Conservation (phyloP, 176 grass and related monocot genomes). For the Elymus sibiricus region DNA sequence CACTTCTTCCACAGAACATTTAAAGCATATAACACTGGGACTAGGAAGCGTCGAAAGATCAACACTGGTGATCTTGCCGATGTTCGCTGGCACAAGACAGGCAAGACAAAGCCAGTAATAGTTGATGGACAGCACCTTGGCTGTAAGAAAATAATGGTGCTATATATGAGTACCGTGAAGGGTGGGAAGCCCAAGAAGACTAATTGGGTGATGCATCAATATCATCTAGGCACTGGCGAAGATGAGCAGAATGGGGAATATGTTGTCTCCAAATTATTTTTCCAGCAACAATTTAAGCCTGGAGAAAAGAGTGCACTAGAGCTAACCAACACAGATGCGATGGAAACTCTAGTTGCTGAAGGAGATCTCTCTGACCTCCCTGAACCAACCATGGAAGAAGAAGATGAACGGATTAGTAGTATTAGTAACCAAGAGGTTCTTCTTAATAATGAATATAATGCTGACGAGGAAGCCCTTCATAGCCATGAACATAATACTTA, state of each 20-base stretch:
- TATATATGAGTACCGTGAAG: conserved; percentile 71
- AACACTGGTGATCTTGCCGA: conserved; percentile 53
- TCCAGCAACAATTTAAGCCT: conserved; percentile 74
- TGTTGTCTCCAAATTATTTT: conserved; percentile 91
- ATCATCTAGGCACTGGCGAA: conserved; percentile 83
- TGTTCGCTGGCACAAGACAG: conserved; percentile 98
- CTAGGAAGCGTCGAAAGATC: conserved; percentile 92
- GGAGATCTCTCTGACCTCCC: conserved; percentile 19
- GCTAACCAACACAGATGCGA: conserved; percentile 1
- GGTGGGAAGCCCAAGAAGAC: conserved; percentile 81
- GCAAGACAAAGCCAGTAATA: conserved; percentile 84
- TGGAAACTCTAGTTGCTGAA: conserved; percentile 39
- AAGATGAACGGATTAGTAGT: conserved; percentile 26
- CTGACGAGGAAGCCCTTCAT: conserved; percentile 25
- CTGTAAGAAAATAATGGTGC: conserved; percentile 97
- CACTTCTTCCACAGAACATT: conserved; percentile 96
- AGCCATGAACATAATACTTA: conserved; percentile 28
- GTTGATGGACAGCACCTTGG: conserved; percentile 71
- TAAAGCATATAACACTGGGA: conserved; percentile 95
- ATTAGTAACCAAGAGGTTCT: conserved; percentile 37
- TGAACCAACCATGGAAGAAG: conserved; percentile 33
- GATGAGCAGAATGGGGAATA: conserved; percentile 87
- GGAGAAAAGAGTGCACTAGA: conserved; percentile 59
- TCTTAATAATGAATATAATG: conserved; percentile 24
- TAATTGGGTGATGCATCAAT: conserved; percentile 99